Evolutionary conservation across 2,329 filamentous ascomycete species (phyloP), one percentile per base, ranked within the genome.

Genomic region (Pyrenochaeta sp.): DNA sequence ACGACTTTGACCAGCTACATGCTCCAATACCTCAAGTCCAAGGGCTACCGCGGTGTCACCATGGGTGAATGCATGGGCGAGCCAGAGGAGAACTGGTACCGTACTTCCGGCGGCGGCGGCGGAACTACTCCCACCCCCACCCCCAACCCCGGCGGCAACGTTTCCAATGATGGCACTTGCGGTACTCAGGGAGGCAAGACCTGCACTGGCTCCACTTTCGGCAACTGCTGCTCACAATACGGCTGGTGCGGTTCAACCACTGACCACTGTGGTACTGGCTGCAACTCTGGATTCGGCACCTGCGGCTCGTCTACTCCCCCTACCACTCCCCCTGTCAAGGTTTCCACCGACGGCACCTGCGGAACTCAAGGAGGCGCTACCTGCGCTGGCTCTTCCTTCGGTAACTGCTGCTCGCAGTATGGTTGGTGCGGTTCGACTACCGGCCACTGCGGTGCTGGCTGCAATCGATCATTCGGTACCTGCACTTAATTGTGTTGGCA

Each of bases 1-100:
- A 58, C 74, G 21, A 72, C 72, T 43, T 66, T 82, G 18, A 78
- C 79, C 2, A 69, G 67, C 32, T 78, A 73, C 60, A 79, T 81
- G 71, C 77, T 82, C 32, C 61, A 77, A 36, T 69, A 64, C 42
- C 68, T 75, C 20, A 66, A 66, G 45, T 63, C 61, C n/a, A 73
- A 76, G 52, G 75, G 76, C 37, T 81, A 77, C 72, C 72, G 72
- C 49, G 73, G 76, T 30, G 79, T 81, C 11, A 80, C 79, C 5
- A 73, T 82, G 40, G 80, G 80, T 21, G 79, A 81, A 61, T 82
- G 79, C 61, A 63, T 82, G 51, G 76, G 73, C n/a, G 79, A 82
- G 52, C 75, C 78, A 5, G 61, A 70, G 14, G 71, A 61, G 14
- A 82, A 82, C 68, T 82, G 80, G 80, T 82, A 82, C 68, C 79